Base-by-base conservation (phyloP, 768 basidiomycete species). In the Paxillus rubicundulus region DNA sequence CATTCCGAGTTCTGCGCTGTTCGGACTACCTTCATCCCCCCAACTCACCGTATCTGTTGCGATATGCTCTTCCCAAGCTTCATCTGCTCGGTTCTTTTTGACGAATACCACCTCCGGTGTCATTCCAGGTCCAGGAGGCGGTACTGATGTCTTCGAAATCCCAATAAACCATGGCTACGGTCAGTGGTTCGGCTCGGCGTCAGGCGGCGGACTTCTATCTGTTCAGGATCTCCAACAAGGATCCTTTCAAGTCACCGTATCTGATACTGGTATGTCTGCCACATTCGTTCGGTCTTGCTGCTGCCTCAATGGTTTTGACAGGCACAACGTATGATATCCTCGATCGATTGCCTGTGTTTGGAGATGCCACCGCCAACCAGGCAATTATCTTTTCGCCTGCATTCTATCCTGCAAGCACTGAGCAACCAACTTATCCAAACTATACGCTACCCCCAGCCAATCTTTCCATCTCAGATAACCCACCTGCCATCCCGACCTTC, bases 341-440 rank as follows among this genome's bases (percentile, higher is more conserved):
- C 10, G 50, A 67, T 16, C 58, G 59, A 9, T 61, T 77, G 1
- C 87, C 87, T 1, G 67, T 87, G 6, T 70, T 91, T 2, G 87
- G 86, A 3, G 90, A 92, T 64, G 83, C 87, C 1, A 88, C 89
- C 2, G 71, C 83, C 6, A 87, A 83, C 46, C 82, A 88, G 63
- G 87, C 82, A 0, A 67, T 92, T 27, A 60, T 92, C 10, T 89
- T 88, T 67, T 92, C 90, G 1, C 79, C 81, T 8, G 68, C 79
- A 0, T 83, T 83, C 54, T 58, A 70, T 7, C 50, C 70, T 0
- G 53, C 72, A 10, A 54, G 61, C 2, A 24, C 57, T 1, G 47
- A 59, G 5, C 57, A 66, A 37, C 82, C 86, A 2, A 70, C 67
- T 21, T 92, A 78, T 61, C 90, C 90, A 10, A 91, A 91, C 60